These are phyloP conservation scores for Dioszegia aurantiaca DNA, from an alignment of 768 basidiomycete species.

Conservation along the genomic window DNA sequence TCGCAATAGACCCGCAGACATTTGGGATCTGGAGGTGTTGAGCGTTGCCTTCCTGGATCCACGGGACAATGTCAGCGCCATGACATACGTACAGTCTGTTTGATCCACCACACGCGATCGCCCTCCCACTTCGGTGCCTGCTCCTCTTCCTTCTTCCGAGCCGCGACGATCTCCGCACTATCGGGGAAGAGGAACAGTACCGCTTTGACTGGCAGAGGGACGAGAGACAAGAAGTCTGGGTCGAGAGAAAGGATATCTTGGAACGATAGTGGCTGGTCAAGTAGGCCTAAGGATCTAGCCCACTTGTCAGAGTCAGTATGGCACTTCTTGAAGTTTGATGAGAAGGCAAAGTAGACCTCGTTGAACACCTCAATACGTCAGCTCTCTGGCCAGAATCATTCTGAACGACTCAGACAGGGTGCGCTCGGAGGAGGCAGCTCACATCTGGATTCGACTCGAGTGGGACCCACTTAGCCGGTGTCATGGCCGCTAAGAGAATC, in stretches of 20 bases:
- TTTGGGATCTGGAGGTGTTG: constrained; percentile 70
- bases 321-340: neutral
- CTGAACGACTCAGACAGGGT: no score
- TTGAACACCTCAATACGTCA: constrained; percentile 46
- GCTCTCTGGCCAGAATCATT: no score
- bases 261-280: constrained; percentile 40
- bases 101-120: constrained; percentile 69
- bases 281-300: constrained; percentile 46
- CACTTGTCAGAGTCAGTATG: constrained; percentile 31
- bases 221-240: constrained; percentile 65
- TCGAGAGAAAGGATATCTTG: constrained; percentile 51
- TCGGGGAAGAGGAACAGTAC: constrained; percentile 82
- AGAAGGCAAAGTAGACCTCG: constrained; percentile 22
- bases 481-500: constrained; percentile 10
- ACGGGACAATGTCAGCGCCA: neutral
- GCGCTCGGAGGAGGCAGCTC: constrained; percentile 12
- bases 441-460: constrained; percentile 50
- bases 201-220: constrained; percentile 73
- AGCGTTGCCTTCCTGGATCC: no score
- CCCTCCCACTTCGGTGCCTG: constrained; percentile 59
- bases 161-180: constrained; percentile 57
- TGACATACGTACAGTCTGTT: constrained; percentile 69
- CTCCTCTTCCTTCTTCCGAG: constrained; percentile 63
- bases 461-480: constrained; percentile 50
- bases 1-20: constrained; percentile 83